These are phyloP conservation scores for Petunia secreta DNA, from an alignment of 257 asterid genomes.

Conservation along the genomic window DNA sequence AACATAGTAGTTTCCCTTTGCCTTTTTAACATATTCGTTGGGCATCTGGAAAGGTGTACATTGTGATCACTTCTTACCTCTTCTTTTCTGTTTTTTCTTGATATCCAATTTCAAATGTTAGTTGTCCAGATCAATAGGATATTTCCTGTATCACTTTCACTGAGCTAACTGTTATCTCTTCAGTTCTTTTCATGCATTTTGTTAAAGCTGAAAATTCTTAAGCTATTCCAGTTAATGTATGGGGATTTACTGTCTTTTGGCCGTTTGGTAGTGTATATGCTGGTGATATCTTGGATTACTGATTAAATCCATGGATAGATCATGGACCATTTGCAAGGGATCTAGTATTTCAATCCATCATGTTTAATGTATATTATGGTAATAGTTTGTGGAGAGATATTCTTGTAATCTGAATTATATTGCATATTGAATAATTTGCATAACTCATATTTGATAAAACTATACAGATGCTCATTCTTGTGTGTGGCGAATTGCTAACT, in stretches of 20 bases:
- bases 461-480: neutral
- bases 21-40: neutral
- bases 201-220: neutral
- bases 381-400: neutral
- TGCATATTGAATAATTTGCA: constrained; percentile 4
- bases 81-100: constrained; percentile 13
- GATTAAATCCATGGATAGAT: constrained; percentile 11
- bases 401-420: constrained; percentile 4
- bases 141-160: neutral
- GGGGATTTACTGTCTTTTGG: neutral
- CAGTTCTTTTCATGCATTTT: neutral
- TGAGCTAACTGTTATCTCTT: neutral
- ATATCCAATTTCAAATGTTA: neutral
- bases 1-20: neutral
- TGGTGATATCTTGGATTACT: constrained; percentile 1
- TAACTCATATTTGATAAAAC: constrained; percentile 2
- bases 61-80: neutral
- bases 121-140: neutral
- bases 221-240: neutral
- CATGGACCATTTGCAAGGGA: neutral
- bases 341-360: constrained; percentile 8
- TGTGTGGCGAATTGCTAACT: neutral
- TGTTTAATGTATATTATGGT: neutral
- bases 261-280: neutral
- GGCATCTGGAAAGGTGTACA: neutral